These are phyloP conservation scores for Tanozyma kutaoensis DNA, from an alignment of 805 yeast genomes.

Conservation along the genomic window DNA sequence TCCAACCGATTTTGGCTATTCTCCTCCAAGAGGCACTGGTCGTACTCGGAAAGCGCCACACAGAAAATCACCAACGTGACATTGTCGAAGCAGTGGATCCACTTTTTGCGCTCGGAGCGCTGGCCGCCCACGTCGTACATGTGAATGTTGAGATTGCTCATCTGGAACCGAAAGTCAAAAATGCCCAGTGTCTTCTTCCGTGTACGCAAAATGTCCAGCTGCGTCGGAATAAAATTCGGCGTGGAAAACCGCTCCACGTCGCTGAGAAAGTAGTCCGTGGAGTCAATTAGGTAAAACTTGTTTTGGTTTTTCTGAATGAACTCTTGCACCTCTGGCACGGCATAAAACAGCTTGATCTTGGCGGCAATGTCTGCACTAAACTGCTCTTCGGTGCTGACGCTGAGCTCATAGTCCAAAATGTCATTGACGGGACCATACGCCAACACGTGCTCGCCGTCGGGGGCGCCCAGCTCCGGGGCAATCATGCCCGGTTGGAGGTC, in stretches of 20 bases:
- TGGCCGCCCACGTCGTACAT: conserved; percentile 89
- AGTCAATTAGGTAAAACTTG: conserved; percentile 74
- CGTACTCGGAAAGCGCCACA: conserved; percentile 85
- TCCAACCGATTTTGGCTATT: conserved; percentile 14
- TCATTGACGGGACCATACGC: conserved; percentile 26
- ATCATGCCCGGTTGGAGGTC: conserved; percentile 33
- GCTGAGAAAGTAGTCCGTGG: conserved; percentile 66
- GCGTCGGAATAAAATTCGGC: conserved; percentile 55
- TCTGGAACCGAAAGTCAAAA: conserved; percentile 64
- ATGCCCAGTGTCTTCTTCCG: conserved; percentile 91
- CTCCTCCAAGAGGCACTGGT: conserved; percentile 59
- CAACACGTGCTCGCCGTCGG: conserved; percentile 9
- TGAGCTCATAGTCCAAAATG: conserved; percentile 32
- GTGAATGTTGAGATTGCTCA: conserved; percentile 42
- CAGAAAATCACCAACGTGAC: conserved; percentile 84
- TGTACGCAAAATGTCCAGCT: conserved; percentile 70
- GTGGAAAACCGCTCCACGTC: conserved; percentile 48
- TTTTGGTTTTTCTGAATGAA: conserved; percentile 48
- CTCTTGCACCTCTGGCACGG: conserved; percentile 39
- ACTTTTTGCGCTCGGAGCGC: conserved; percentile 86
- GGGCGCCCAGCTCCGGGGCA: conserved; percentile 1
- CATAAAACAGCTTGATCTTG: conserved; percentile 42
- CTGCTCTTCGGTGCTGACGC: conserved; percentile 38
- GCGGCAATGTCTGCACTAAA: conserved; percentile 37
- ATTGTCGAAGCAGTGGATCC: conserved; percentile 95